Conservation (phyloP, 2,329 filamentous ascomycete genomes). For the Cercospora janseana region DNA sequence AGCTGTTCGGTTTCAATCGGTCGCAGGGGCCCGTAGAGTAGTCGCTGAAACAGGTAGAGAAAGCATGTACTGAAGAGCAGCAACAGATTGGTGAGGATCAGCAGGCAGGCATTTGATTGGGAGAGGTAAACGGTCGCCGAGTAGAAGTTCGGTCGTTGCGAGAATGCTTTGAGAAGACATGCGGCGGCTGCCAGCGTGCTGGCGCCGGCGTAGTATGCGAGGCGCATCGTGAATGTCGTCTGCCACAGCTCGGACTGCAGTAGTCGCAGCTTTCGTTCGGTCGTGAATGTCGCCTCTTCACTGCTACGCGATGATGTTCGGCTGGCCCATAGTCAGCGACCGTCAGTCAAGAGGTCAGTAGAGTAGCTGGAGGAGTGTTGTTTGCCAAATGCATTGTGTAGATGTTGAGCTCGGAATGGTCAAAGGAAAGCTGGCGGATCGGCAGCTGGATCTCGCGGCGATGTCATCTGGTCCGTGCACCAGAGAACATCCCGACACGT, state of each 20-base stretch:
- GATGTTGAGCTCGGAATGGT: neutral
- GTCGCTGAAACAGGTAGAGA: conserved; percentile 81
- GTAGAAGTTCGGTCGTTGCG: conserved; percentile 96
- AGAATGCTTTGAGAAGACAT: conserved; percentile 85
- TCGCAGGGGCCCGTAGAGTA: conserved; percentile 86
- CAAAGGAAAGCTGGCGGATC: conserved; percentile 13
- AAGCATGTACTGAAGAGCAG: conserved; percentile 77
- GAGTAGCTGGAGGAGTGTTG: neutral
- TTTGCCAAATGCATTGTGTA: neutral
- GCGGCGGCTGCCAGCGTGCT: conserved; percentile 80
- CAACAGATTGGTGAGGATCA: conserved; percentile 89
- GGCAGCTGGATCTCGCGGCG: neutral
- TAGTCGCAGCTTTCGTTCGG: conserved; percentile 7
- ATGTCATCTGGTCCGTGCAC: conserved; percentile 8
- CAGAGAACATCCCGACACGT: neutral
- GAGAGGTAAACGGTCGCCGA: conserved; percentile 95
- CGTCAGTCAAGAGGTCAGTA: conserved; percentile 31
- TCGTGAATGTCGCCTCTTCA: conserved; percentile 8
- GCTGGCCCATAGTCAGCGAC: conserved; percentile 26
- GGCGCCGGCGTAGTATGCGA: conserved; percentile 43
- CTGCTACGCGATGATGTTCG: neutral
- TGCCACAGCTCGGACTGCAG: neutral
- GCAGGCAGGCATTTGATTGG: conserved; percentile 91
- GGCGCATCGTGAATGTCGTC: conserved; percentile 28
- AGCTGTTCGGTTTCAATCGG: conserved; percentile 95